Conservation (phyloP, 768 basidiomycete species). For the Serendipita vermifera region DNA sequence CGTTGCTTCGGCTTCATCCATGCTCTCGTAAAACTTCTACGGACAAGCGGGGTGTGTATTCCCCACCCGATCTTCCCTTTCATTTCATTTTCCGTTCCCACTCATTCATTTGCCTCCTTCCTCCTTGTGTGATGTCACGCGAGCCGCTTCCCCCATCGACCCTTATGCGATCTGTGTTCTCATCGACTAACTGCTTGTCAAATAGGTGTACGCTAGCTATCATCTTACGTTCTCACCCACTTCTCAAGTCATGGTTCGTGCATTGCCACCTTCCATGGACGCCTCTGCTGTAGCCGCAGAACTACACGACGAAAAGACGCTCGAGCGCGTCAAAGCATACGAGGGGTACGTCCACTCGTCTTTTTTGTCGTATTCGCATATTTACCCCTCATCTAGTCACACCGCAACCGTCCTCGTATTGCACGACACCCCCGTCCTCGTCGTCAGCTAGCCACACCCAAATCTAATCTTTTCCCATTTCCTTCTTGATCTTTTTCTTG, state of each 20-base stretch:
- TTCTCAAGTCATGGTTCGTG: constrained; percentile 46
- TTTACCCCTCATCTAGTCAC: constrained; percentile 8
- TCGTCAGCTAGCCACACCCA: constrained; percentile 11
- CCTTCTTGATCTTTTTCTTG: not conserved
- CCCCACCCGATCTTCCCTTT: constrained; percentile 1
- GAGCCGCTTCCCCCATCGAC: not conserved
- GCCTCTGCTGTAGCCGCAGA: not conserved
- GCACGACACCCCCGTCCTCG: constrained; percentile 9
- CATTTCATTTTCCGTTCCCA: not conserved
- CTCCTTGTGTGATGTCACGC: constrained; percentile 7
- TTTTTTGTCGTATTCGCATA: not conserved
- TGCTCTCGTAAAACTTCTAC: constrained; percentile 44
- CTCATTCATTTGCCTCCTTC: constrained; percentile 7
- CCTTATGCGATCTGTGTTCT: constrained; percentile 9
- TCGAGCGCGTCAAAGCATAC: not conserved
- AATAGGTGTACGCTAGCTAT: constrained; percentile 49
- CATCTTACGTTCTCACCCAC: constrained; percentile 48
- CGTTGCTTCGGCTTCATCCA: constrained; percentile 53
- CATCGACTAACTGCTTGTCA: constrained; percentile 12
- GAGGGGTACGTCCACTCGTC: not conserved
- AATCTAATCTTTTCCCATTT: not conserved
- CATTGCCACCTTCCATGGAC: constrained; percentile 30
- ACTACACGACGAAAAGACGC: not conserved
- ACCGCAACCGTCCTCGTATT: constrained; percentile 9
- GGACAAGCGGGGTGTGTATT: constrained; percentile 44